Percentiles rank a stretch among this genome's conserved stretches.
Conservation (phyloP, 768 basidiomycete genomes). For the Suillus fuscotomentosus region DNA sequence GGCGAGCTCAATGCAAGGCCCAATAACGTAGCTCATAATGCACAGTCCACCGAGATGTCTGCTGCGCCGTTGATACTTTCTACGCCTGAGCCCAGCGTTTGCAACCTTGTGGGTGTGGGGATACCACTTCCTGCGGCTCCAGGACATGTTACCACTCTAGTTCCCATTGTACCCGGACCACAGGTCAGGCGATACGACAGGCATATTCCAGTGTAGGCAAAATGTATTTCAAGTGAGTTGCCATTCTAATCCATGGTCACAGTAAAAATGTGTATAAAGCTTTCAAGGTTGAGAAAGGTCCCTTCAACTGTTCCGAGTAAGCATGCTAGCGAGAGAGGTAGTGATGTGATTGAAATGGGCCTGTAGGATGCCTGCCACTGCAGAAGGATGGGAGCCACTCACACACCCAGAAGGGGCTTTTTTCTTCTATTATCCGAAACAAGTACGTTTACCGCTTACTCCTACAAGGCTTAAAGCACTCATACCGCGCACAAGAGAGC, state of each 20-base stretch:
- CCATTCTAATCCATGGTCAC: not conserved
- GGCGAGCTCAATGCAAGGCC: not conserved
- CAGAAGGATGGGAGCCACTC: not conserved
- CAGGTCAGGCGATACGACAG: not conserved
- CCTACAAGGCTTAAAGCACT: not conserved
- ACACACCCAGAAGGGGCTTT: not conserved
- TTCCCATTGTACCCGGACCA: not conserved
- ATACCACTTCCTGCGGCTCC: not conserved
- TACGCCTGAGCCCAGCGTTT: not conserved
- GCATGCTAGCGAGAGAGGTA: not conserved
- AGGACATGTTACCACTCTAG: not conserved
- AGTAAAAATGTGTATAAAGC: not conserved
- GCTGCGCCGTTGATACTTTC: not conserved
- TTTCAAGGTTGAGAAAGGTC: not conserved
- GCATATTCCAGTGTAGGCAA: not conserved
- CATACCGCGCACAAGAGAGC: not conserved
- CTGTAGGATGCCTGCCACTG: not conserved
- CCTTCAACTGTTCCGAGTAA: not conserved
- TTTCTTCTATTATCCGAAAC: not conserved
- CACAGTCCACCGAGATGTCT: not conserved
- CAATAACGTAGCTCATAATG: not conserved
- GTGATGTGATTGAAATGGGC: not conserved
- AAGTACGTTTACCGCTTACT: not conserved
- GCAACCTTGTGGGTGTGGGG: not conserved
- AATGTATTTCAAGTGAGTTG: not conserved